Evolutionary conservation across 805 yeast species (phyloP).

Genomic region (Hagleromyces aurorensis): DNA sequence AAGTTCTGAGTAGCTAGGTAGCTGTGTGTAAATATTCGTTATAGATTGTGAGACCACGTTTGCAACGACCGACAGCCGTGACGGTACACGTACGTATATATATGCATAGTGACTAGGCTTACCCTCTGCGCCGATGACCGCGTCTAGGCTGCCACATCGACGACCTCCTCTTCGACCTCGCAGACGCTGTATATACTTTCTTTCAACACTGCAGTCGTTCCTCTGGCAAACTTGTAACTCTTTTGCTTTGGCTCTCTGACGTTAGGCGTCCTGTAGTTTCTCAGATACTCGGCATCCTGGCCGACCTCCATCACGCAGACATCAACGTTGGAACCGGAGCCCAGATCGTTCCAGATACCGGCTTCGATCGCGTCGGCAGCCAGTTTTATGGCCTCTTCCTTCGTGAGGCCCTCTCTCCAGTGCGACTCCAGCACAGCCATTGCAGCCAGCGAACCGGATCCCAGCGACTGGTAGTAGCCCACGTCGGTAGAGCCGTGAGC

Average conservation of each 20-base stretch:
- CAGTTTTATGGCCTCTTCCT: slow-evolving; percentile 84
- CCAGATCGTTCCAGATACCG: slow-evolving; percentile 98
- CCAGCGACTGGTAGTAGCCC: slow-evolving; percentile 86
- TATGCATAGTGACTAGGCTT: too few species aligned
- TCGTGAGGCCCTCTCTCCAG: slow-evolving; percentile 72
- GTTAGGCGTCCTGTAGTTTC: slow-evolving; percentile 90
- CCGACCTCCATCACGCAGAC: slow-evolving; percentile 94
- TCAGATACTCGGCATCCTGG: slow-evolving; percentile 72
- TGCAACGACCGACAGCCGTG: too few species aligned
- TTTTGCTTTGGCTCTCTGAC: slow-evolving; percentile 73
- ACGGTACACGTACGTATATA: too few species aligned
- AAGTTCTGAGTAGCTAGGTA: slow-evolving; percentile 36
- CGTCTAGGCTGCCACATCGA: slow-evolving; percentile 29
- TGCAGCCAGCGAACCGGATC: slow-evolving; percentile 97
- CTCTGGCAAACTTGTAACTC: slow-evolving; percentile 80
- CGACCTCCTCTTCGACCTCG: slow-evolving; percentile 59
- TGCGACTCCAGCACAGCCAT: slow-evolving; percentile 92
- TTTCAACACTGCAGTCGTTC: slow-evolving; percentile 84
- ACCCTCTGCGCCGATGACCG: too few species aligned
- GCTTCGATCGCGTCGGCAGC: slow-evolving; percentile 92
- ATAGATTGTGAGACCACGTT: too few species aligned
- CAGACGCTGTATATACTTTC: slow-evolving; percentile 58
- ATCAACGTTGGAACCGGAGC: slow-evolving; percentile 97
- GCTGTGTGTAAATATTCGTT: slow-evolving; percentile 1
- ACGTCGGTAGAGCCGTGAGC: slow-evolving; percentile 98